These are phyloP conservation scores for Euclidium syriacum DNA, from an alignment of 345 rosid genomes.

Conservation along the genomic window DNA sequence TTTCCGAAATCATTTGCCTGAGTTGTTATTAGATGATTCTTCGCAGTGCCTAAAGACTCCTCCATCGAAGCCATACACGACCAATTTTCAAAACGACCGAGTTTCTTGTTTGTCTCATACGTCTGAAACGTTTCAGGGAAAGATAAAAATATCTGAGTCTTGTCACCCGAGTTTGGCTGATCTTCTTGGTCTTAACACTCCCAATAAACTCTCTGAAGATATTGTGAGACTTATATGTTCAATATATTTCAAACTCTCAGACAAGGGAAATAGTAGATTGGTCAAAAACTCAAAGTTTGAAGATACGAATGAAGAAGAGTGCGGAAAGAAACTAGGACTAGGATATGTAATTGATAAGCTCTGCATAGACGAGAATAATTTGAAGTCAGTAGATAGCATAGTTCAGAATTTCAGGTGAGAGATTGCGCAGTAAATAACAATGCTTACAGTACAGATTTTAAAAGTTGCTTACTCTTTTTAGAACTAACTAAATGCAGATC, in stretches of 20 bases:
- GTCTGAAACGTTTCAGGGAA: constrained; percentile 33
- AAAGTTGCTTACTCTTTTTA: not conserved
- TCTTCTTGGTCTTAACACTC: constrained; percentile 48
- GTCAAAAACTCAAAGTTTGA: constrained; percentile 34
- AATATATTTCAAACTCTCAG: constrained; percentile 53
- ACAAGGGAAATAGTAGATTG: constrained; percentile 26
- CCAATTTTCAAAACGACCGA: constrained; percentile 25
- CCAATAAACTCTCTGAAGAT: constrained; percentile 61
- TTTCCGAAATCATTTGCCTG: constrained; percentile 39
- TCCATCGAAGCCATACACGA: not conserved
- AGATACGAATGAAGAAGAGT: constrained; percentile 33
- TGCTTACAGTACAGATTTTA: not conserved
- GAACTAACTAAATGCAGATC: constrained; percentile 37
- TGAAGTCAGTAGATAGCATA: constrained; percentile 47
- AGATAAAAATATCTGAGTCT: constrained; percentile 26
- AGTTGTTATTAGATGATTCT: constrained; percentile 11
- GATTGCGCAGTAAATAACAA: not conserved
- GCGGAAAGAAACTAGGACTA: constrained; percentile 30
- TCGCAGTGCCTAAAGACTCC: not conserved
- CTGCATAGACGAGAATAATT: constrained; percentile 40
- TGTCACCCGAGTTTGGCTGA: constrained; percentile 64
- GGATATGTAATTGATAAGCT: constrained; percentile 44
- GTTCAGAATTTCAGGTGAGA: constrained; percentile 63
- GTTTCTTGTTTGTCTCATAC: constrained; percentile 12
- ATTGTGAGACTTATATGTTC: constrained; percentile 61